phyloP scores from a whole-genome alignment of 306 rosid genomes.

The Malus orientalis region DNA sequence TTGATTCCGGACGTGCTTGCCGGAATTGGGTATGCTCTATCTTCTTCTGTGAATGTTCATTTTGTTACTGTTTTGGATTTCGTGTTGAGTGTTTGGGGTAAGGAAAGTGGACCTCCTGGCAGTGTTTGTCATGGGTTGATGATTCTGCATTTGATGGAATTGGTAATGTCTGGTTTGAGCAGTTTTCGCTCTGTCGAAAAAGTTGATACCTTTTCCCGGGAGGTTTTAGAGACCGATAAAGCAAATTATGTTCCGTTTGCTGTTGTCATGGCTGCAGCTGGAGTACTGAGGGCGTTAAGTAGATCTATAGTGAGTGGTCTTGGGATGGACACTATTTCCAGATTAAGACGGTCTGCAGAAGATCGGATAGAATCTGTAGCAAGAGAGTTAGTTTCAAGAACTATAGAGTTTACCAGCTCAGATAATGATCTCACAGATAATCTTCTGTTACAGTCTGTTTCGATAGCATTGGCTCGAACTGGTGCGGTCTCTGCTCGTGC shows the following conservation, averaged over 20 bases:
- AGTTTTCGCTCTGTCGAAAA: conserved; percentile 39
- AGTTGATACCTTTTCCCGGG: conserved; percentile 20
- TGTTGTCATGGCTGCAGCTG: conserved; percentile 72
- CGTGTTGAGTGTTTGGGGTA: conserved; percentile 61
- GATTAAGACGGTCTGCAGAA: conserved; percentile 41
- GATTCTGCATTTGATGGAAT: conserved; percentile 72
- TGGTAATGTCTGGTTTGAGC: conserved; percentile 55
- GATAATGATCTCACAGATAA: conserved; percentile 24
- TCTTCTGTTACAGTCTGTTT: conserved; percentile 53
- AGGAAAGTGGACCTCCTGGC: conserved; percentile 42
- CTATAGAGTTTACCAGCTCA: conserved; percentile 6
- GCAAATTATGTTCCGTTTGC: conserved; percentile 45
- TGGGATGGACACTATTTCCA: conserved; percentile 27
- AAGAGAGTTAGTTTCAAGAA: conserved; percentile 31
- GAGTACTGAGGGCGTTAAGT: conserved; percentile 52
- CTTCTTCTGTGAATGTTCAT: conserved; percentile 45
- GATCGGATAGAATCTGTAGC: conserved; percentile 44
- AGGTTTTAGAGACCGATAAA: conserved; percentile 36
- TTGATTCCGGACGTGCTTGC: conserved; percentile 63
- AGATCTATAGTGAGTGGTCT: conserved; percentile 27
- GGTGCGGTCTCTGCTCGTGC: conserved; percentile 46
- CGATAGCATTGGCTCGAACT: conserved; percentile 61
- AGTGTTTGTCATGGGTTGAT: conserved; percentile 50
- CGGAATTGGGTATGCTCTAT: conserved; percentile 79
- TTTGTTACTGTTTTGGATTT: conserved; percentile 40